Conservation (phyloP, 2,329 filamentous ascomycete genomes). For the Eurotiales sp. region DNA sequence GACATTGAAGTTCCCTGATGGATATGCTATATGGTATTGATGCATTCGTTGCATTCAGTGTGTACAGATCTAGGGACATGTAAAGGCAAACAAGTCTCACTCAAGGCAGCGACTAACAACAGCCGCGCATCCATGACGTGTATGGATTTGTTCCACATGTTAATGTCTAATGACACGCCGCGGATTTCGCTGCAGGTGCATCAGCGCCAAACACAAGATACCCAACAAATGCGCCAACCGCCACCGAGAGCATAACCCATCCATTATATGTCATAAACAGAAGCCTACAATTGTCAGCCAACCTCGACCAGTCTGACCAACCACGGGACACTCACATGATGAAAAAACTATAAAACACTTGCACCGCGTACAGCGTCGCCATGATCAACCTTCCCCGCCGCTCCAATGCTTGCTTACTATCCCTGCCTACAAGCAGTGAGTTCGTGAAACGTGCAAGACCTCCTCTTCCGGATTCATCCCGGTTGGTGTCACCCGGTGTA, state of each 20-base stretch:
- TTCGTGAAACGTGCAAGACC: conserved; percentile 46
- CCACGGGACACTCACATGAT: conserved; percentile 73
- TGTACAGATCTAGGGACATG: neutral
- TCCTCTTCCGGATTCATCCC: conserved; percentile 6
- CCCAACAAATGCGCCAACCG: conserved; percentile 81
- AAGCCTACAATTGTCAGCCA: conserved; percentile 58
- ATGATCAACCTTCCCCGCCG: conserved; percentile 73
- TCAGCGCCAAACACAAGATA: conserved; percentile 75
- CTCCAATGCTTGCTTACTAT: conserved; percentile 56
- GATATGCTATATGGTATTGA: neutral
- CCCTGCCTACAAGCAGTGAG: conserved; percentile 74
- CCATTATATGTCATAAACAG: conserved; percentile 99
- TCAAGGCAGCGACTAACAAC: no score
- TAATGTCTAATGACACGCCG: conserved; percentile 75
- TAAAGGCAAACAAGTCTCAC: no score
- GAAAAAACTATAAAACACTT: conserved; percentile 99
- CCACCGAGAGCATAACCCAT: conserved; percentile 91
- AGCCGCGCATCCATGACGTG: neutral
- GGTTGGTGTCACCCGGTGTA: neutral
- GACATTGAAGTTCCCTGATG: conserved; percentile 47
- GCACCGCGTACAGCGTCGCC: conserved; percentile 78
- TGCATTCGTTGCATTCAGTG: no score
- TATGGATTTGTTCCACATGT: no score
- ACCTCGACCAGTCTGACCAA: neutral
- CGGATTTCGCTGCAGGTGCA: conserved; percentile 72